Conservation (phyloP, 164 flowering plant species). For the Litsea cubeba region DNA sequence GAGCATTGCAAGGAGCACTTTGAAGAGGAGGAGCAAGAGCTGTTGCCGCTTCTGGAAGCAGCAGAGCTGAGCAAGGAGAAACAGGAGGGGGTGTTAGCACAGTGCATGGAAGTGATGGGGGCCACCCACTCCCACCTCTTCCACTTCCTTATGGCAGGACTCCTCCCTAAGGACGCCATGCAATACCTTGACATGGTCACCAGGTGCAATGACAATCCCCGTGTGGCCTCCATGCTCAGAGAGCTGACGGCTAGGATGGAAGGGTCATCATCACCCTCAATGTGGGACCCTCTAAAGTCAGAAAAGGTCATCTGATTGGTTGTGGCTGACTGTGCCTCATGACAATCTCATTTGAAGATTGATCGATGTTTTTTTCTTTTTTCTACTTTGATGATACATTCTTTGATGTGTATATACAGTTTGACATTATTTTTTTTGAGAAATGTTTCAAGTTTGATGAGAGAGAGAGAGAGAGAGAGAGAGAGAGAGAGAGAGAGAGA, state of each 20-base stretch:
- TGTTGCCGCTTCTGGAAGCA: slow-evolving; percentile 62
- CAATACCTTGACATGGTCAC: slow-evolving; percentile 48
- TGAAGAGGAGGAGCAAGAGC: slow-evolving; percentile 56
- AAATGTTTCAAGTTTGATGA: too few relatives aligned
- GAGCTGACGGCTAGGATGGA: slow-evolving; percentile 7
- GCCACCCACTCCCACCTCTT: slow-evolving; percentile 58
- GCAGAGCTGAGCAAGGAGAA: slow-evolving; percentile 38
- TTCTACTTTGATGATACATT: too few relatives aligned
- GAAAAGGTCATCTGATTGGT: background rate
- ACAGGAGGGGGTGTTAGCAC: slow-evolving; percentile 34
- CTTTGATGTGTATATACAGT: too few relatives aligned
- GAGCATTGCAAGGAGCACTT: slow-evolving; percentile 54
- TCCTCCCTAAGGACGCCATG: slow-evolving; percentile 58
- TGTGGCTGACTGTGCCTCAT: too few relatives aligned
- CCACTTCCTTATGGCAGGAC: slow-evolving; percentile 54
- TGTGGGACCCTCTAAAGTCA: background rate
- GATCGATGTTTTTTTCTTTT: too few relatives aligned
- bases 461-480: too few relatives aligned
- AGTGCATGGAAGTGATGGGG: slow-evolving; percentile 55
- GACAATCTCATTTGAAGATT: too few relatives aligned
- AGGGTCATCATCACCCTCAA: background rate
- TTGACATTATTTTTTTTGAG: too few relatives aligned
- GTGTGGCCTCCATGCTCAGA: slow-evolving; percentile 14
- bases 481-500: too few relatives aligned
- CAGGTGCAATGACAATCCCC: slow-evolving; percentile 23